Evolutionary conservation across 768 basidiomycete species (phyloP), one percentile per base, ranked within the genome.

Genomic region (Hemileccinum rubropunctum): DNA sequence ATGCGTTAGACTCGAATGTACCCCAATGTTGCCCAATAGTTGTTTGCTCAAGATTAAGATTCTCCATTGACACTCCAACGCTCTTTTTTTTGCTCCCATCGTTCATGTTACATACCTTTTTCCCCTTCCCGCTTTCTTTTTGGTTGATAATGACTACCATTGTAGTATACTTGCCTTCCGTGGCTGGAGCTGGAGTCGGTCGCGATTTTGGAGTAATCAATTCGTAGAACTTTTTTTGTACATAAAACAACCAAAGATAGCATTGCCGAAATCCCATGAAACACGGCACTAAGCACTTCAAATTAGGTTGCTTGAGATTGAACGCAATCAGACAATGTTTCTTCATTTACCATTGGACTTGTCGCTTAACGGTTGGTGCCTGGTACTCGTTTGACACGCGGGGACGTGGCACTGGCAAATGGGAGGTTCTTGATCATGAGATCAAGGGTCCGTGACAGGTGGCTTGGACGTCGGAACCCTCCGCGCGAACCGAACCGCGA

Each of bases 101-200:
- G 9, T 50, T 61, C 9, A 6, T 34, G 15, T 34, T 34, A 15
- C 11, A 30, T 9, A 30, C 28, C 9, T 30, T 9, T 21, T 13
- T n/a, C 28, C 28, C 30, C 15, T 38, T 37, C 12, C 35, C 28
- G n/a, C 45, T 45, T 15, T 17, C 9, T 42, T 47, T 49, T 51
- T 53, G 34, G 55, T 37, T 48, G 13, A 21, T 3, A 13, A 42
- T 47, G 35, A 39, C 42, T 14, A 23, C 23, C 36, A 6, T 63
- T n/a, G 58, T 63, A 61, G 32, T 50, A 53, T 59, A 58, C 9
- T 21, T 23, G 3, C 21, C 5, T 8, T 46, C 7, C n/a, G 42
- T 51, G 57, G 40, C 61, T 57, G 45, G 61, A 49, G 14, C 56
- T 42, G 53, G 53, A 48, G 50, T 55, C 34, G 30, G 59, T 54